Evolutionary conservation across 1,139 yeast species (phyloP).

Genomic region (Lodderomyces theae): DNA sequence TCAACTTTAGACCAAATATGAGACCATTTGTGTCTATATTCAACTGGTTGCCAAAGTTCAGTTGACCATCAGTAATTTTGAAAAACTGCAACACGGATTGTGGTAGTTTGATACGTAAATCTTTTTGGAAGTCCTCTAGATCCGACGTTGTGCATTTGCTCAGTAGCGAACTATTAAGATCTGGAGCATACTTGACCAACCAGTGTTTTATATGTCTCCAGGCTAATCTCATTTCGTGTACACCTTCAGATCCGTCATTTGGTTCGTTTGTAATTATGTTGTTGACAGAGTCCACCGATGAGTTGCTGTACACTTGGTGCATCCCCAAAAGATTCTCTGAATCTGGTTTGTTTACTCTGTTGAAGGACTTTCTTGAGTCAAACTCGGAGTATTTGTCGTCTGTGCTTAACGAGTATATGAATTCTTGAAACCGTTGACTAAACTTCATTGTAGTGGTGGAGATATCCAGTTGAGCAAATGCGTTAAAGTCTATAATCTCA

Average conservation of each 20-base stretch:
- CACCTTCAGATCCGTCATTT: conserved; percentile 40
- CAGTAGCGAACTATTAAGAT: conserved; percentile 54
- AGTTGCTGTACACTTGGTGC: conserved; percentile 29
- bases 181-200: conserved; percentile 54
- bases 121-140: conserved; percentile 61
- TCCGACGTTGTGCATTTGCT: conserved; percentile 66
- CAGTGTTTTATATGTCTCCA: conserved; percentile 71
- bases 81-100: conserved; percentile 58
- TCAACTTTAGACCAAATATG: conserved; percentile 59
- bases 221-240: conserved; percentile 60
- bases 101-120: conserved; percentile 57
- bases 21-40: conserved; percentile 56
- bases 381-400: conserved; percentile 69
- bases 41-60: conserved; percentile 39
- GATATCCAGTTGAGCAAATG: no score
- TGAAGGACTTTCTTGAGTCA: conserved; percentile 50
- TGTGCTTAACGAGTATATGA: conserved; percentile 63
- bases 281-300: conserved; percentile 17
- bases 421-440: conserved; percentile 43
- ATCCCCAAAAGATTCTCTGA: conserved; percentile 30
- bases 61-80: conserved; percentile 68
- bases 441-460: conserved; percentile 14
- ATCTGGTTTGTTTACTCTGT: conserved; percentile 44
- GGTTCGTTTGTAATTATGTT: neutral
- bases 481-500: no score